Evolutionary conservation across 805 yeast species (phyloP).

Genomic region (Millerozyma miso): DNA sequence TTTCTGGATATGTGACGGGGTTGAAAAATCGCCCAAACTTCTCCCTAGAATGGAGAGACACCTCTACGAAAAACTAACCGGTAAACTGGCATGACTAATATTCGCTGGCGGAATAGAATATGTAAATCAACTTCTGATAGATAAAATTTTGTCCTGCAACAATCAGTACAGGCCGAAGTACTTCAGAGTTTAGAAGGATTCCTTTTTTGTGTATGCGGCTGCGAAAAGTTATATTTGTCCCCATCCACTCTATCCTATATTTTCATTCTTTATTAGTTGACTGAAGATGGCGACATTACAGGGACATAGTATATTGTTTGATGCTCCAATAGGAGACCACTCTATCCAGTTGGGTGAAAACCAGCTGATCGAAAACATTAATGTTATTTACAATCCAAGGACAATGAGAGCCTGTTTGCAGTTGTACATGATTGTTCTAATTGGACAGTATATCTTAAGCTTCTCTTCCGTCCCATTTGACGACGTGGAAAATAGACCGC

Average conservation of each 20-base stretch:
- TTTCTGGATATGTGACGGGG: conserved; percentile 82
- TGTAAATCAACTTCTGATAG: no score
- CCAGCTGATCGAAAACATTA: conserved; percentile 8
- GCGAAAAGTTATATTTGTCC: background rate
- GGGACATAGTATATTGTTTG: conserved; percentile 15
- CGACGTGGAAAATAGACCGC: conserved; percentile 28
- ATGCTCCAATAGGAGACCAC: conserved; percentile 10
- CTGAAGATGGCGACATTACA: conserved; percentile 3
- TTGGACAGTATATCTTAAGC: conserved; percentile 25
- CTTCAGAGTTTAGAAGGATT: no score
- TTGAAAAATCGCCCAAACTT: conserved; percentile 45
- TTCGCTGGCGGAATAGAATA: background rate
- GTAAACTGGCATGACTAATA: background rate
- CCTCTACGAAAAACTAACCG: conserved; percentile 22
- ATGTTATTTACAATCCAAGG: conserved; percentile 13
- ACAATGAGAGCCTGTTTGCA: conserved; percentile 10
- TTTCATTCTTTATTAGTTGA: background rate
- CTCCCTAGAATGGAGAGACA: conserved; percentile 53
- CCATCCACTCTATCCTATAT: background rate
- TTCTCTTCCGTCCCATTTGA: conserved; percentile 33
- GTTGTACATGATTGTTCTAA: conserved; percentile 17
- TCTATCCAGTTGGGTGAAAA: conserved; percentile 10
- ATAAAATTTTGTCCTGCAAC: no score
- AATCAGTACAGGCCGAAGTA: no score
- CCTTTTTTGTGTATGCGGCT: conserved; percentile 1